These are phyloP conservation scores for Amylostereum areolatum DNA, from an alignment of 1,284 basidiomycete species.

Conservation along the genomic window DNA sequence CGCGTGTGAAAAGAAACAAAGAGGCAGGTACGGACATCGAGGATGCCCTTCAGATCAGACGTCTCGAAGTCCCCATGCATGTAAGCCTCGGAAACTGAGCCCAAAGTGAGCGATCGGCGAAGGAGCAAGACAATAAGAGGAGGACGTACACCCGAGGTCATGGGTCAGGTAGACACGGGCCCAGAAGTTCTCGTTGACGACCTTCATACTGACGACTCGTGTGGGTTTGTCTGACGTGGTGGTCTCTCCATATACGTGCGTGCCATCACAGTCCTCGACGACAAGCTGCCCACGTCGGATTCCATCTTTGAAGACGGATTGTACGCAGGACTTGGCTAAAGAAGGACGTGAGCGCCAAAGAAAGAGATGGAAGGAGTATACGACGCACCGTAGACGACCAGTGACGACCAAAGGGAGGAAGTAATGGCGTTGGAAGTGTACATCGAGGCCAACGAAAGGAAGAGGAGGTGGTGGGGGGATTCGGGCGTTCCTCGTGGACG, in stretches of 20 bases:
- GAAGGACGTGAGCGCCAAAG: background rate
- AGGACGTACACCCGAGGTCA: conserved; percentile 39
- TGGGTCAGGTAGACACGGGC: conserved; percentile 54
- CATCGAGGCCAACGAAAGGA: too few relatives aligned
- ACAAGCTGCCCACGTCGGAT: background rate
- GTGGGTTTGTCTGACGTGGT: background rate
- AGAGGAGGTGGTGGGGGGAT: too few relatives aligned
- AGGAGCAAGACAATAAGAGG: background rate
- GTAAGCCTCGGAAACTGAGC: conserved; percentile 63
- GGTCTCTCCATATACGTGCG: conserved; percentile 8
- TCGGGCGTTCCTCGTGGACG: too few relatives aligned
- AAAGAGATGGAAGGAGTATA: background rate
- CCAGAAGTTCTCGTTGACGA: conserved; percentile 64
- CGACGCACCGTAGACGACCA: too few relatives aligned
- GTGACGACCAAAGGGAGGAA: too few relatives aligned
- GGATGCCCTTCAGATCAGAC: conserved; percentile 53
- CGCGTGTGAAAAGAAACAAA: background rate
- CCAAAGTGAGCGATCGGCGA: background rate
- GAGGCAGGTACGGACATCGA: conserved; percentile 16
- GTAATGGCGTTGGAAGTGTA: too few relatives aligned
- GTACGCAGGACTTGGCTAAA: background rate
- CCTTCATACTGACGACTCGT: conserved; percentile 30
- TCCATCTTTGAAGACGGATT: background rate
- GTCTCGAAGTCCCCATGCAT: conserved; percentile 71
- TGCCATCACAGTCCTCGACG: background rate